Evolutionary conservation across 345 rosid species (phyloP).

Genomic region (Conringia planisiliqua): DNA sequence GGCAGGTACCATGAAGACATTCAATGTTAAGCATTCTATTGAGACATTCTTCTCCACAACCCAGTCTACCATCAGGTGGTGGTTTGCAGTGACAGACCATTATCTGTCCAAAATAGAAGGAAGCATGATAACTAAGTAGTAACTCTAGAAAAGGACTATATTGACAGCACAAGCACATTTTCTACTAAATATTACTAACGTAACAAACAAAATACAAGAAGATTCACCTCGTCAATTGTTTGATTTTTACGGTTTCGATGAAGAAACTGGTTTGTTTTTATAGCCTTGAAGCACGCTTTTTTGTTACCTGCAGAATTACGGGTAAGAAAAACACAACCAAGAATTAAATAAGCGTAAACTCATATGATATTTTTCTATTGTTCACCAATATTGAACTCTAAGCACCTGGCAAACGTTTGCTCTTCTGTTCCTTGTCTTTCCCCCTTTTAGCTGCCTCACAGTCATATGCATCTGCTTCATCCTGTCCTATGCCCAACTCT

Average conservation of each 20-base stretch:
- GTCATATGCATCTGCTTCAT: constrained; percentile 77
- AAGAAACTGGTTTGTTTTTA: constrained; percentile 71
- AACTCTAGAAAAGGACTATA: background rate
- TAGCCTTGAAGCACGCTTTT: constrained; percentile 60
- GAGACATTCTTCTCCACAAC: constrained; percentile 96
- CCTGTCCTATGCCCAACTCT: constrained; percentile 87
- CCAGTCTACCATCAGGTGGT: constrained; percentile 53
- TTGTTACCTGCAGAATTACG: constrained; percentile 46
- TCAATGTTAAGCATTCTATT: constrained; percentile 97
- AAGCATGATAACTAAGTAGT: constrained; percentile 5
- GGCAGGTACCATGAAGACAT: constrained; percentile 92
- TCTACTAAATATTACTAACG: background rate
- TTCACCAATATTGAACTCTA: constrained; percentile 9
- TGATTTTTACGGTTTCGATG: constrained; percentile 85
- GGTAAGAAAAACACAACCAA: constrained; percentile 9
- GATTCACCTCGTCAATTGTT: constrained; percentile 87
- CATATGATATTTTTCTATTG: background rate
- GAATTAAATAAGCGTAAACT: background rate
- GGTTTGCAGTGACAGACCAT: constrained; percentile 95
- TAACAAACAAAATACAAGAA: constrained; percentile 9
- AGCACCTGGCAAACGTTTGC: constrained; percentile 51
- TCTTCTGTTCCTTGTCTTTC: constrained; percentile 50
- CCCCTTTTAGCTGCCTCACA: constrained; percentile 44
- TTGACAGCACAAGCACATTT: background rate
- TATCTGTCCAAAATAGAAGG: constrained; percentile 47